Conservation (phyloP, 164 flowering plant genomes). For the Vitis rupestris region DNA sequence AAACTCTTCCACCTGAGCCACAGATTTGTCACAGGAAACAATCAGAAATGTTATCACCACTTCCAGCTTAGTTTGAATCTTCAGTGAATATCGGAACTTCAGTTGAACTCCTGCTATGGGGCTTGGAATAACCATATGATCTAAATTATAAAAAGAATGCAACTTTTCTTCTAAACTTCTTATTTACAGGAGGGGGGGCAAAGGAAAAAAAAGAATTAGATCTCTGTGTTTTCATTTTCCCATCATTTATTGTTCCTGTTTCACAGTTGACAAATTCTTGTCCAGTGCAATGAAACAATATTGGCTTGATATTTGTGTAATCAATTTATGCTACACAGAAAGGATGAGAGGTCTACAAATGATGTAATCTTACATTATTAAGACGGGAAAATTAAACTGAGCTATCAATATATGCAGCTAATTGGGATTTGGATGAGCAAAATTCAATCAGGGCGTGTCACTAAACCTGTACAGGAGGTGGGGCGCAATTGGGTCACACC, state of each 20-base stretch:
- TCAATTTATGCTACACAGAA: conserved; percentile 9
- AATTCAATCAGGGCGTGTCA: neutral
- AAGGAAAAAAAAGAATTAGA: too few relatives aligned
- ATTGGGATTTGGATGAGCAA: neutral
- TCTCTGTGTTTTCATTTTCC: too few relatives aligned
- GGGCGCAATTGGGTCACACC: neutral
- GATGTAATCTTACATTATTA: neutral
- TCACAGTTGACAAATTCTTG: neutral
- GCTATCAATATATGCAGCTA: conserved; percentile 2
- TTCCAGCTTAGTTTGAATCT: neutral
- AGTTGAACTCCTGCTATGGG: too few relatives aligned
- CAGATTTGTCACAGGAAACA: neutral
- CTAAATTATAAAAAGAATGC: too few relatives aligned
- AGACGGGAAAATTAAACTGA: neutral
- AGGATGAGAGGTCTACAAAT: conserved; percentile 6
- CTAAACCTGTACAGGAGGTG: conserved; percentile 28
- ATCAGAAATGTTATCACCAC: neutral
- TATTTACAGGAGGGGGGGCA: too few relatives aligned
- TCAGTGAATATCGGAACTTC: neutral
- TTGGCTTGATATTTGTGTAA: too few relatives aligned
- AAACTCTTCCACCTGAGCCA: neutral
- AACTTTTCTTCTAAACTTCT: too few relatives aligned
- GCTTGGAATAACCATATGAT: too few relatives aligned
- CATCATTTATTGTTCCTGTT: too few relatives aligned
- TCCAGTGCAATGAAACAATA: neutral